Evolutionary conservation across 495 filamentous ascomycete genomes (phyloP).

Genomic region (Penicillium silybi): DNA sequence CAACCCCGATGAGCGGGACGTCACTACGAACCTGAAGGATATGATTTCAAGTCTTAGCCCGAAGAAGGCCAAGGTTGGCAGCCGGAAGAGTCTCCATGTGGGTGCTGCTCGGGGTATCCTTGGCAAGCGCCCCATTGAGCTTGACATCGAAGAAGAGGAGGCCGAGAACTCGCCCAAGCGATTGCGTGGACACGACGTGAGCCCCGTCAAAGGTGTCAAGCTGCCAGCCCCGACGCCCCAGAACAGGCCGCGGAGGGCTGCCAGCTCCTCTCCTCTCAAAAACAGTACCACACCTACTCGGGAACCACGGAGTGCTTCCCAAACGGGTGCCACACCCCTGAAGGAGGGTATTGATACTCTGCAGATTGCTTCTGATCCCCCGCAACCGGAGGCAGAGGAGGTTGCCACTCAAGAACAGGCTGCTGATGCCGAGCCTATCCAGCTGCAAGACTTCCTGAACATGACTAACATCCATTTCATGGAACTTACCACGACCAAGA

Average conservation of each 20-base stretch:
- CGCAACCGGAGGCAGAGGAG: conserved; percentile 18
- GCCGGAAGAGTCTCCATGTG: conserved; percentile 72
- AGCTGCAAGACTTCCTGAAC: conserved; percentile 88
- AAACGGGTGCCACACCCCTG: conserved; percentile 20
- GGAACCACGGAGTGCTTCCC: conserved; percentile 13
- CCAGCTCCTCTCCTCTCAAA: conserved; percentile 31
- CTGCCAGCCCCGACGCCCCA: conserved; percentile 64
- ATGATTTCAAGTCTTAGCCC: conserved; percentile 76
- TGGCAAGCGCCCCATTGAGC: conserved; percentile 69
- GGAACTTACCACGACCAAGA: conserved; percentile 88
- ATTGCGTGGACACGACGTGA: conserved; percentile 65
- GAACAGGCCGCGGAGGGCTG: conserved; percentile 51
- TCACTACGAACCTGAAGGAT: conserved; percentile 62
- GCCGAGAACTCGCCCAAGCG: conserved; percentile 61
- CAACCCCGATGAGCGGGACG: conserved; percentile 55
- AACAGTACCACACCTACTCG: conserved; percentile 34
- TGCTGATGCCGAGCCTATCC: conserved; percentile 62
- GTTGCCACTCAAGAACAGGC: conserved; percentile 14
- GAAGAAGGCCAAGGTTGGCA: conserved; percentile 64
- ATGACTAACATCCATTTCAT: conserved; percentile 97
- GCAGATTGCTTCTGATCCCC: conserved; percentile 22
- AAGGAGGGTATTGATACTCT: conserved; percentile 24
- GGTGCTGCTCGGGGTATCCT: conserved; percentile 71
- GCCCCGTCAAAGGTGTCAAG: conserved; percentile 71
- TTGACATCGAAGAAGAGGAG: conserved; percentile 66